A percentile compares a stretch with the other conserved stretches of the same genome.
Conservation (phyloP, 2,329 filamentous ascomycete species). For the Dothideomycetes sp. region DNA sequence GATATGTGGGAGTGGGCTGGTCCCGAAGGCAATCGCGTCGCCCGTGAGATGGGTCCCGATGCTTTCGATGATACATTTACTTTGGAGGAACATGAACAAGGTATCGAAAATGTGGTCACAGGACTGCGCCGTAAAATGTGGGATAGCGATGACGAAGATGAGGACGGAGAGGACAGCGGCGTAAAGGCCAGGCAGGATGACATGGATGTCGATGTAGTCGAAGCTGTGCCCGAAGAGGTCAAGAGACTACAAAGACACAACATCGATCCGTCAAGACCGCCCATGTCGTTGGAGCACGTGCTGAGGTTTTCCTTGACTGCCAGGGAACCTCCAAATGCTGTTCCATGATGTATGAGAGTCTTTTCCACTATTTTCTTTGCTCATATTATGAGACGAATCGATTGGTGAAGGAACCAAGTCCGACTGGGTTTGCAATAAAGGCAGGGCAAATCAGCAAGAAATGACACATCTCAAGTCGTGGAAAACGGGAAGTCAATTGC, state of each 20-base stretch:
- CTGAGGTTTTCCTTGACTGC: constrained; percentile 18
- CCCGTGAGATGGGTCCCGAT: constrained; percentile 24
- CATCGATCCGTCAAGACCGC: constrained; percentile 21
- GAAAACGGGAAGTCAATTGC: background rate
- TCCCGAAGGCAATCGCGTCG: constrained; percentile 38
- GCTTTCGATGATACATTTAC: constrained; percentile 61
- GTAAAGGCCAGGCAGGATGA: constrained; percentile 39
- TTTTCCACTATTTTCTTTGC: too few species aligned
- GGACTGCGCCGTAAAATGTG: constrained; percentile 50
- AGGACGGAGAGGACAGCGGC: constrained; percentile 45
- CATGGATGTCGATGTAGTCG: constrained; percentile 39
- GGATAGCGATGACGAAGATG: constrained; percentile 19
- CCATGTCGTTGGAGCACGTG: constrained; percentile 23
- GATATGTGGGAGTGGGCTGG: constrained; percentile 53
- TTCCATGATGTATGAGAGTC: too few species aligned
- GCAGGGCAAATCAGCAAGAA: background rate
- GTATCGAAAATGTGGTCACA: constrained; percentile 62
- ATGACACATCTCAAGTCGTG: background rate
- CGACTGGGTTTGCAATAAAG: background rate
- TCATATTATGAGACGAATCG: background rate
- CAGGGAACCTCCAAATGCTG: constrained; percentile 9
- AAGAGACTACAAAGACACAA: constrained; percentile 17
- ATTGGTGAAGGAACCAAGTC: background rate
- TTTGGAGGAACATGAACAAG: constrained; percentile 56
- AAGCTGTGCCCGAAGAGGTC: constrained; percentile 23